Conservation (phyloP, 1,284 basidiomycete species). For the Apiotrichum laibachii region DNA sequence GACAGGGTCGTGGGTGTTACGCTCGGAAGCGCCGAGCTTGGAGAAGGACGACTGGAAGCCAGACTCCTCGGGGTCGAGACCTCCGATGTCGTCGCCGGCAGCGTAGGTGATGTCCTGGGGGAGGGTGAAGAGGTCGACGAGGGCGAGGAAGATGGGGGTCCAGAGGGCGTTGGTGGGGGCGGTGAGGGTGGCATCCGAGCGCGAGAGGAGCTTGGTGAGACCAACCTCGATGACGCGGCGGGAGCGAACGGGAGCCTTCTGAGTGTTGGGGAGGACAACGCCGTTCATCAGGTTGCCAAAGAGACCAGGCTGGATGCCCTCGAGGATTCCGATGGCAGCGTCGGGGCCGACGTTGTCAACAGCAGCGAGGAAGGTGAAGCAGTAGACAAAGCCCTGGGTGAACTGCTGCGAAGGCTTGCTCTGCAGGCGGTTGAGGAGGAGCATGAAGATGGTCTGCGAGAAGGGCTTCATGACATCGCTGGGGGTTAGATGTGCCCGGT, state of each 20-base stretch:
- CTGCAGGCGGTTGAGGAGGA: constrained; percentile 80
- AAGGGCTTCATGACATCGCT: constrained; percentile 70
- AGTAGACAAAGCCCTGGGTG: constrained; percentile 76
- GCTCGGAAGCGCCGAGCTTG: constrained; percentile 73
- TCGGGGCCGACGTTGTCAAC: constrained; percentile 75
- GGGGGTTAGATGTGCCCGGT: constrained; percentile 10
- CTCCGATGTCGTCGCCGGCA: constrained; percentile 55
- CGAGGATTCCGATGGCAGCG: constrained; percentile 70
- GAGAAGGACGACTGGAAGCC: constrained; percentile 95
- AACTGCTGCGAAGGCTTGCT: constrained; percentile 86
- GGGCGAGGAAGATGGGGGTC: constrained; percentile 66
- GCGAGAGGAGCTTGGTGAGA: constrained; percentile 71
- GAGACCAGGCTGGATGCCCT: constrained; percentile 79
- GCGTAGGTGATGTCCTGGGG: constrained; percentile 62
- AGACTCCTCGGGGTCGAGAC: constrained; percentile 79
- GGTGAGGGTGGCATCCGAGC: constrained; percentile 66
- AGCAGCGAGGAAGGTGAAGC: constrained; percentile 72
- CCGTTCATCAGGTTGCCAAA: constrained; percentile 78
- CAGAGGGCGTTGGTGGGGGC: constrained; percentile 65
- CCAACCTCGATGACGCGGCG: constrained; percentile 84
- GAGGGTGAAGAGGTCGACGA: constrained; percentile 74
- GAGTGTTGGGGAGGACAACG: constrained; percentile 76
- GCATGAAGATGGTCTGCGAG: constrained; percentile 73
- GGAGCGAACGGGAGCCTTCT: constrained; percentile 75
- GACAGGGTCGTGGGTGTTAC: constrained; percentile 50